These are phyloP conservation scores for Pythium aphanidermatum DNA, from an alignment of 352 stramenopile species.

Conservation along the genomic window DNA sequence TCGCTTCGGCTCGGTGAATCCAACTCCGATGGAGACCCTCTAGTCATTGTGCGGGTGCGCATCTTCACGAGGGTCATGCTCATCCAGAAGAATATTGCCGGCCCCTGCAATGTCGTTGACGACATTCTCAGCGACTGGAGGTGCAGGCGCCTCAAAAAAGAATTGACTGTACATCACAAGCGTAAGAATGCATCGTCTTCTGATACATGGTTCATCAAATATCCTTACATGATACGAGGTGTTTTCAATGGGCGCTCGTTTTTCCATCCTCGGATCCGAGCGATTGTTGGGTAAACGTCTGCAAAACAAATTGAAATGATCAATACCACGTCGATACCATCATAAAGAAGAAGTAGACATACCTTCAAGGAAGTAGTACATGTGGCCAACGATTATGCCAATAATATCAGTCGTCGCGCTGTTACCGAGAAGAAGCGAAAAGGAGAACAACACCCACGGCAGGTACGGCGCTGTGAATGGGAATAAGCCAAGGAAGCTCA, in stretches of 20 bases:
- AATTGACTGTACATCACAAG: constrained; percentile 36
- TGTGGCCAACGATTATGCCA: constrained; percentile 98
- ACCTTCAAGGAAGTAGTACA: constrained; percentile 99
- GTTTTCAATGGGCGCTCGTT: constrained; percentile 88
- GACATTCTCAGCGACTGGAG: constrained; percentile 42
- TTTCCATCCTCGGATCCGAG: constrained; percentile 93
- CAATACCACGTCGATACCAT: not conserved
- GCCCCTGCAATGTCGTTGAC: constrained; percentile 49
- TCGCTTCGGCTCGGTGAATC: no score
- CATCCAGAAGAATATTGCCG: constrained; percentile 30
- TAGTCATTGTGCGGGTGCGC: constrained; percentile 55
- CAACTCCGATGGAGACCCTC: no score
- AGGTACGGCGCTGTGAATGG: constrained; percentile 98
- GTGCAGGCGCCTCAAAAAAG: constrained; percentile 44
- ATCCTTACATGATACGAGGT: constrained; percentile 87
- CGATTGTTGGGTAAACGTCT: constrained; percentile 98
- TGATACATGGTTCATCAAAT: constrained; percentile 10
- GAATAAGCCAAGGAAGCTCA: constrained; percentile 98
- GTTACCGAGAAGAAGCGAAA: constrained; percentile 95
- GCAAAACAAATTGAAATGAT: not conserved
- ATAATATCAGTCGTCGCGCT: constrained; percentile 96
- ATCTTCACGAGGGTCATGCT: constrained; percentile 31
- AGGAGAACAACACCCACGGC: constrained; percentile 97
- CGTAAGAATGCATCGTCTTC: no score
- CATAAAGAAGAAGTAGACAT: not conserved